Evolutionary conservation across 306 rosid species (phyloP), one percentile per base, ranked within the genome.

Genomic region (Vicia faba): DNA sequence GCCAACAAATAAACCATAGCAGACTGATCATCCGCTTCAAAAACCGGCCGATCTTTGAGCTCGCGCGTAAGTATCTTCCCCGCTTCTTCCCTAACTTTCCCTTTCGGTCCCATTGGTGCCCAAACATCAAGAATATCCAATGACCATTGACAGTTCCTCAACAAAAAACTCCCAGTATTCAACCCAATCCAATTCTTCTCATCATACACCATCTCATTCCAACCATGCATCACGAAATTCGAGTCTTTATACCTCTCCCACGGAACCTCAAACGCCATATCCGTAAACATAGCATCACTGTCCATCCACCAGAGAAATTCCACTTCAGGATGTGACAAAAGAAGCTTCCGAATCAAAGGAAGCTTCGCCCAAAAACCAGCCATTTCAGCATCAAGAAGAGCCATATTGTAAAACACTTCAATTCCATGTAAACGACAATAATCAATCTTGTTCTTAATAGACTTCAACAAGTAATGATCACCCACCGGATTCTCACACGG

Each of bases 301-400:
- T 91, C 97, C 97, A 91, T 91, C 97, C 97, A 91, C 97, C 97
- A 91, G 0, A 91, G 16, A 11, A 88, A 91, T 80, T 91, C 97
- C 2, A 86, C 71, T 54, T 91, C 97, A 0, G 97, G 96, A 1
- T 88, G 96, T 0, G 96, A 86, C 10, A 91, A 49, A 12, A 91
- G 74, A 6, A 91, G 88, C 75, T 84, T 86, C 39, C 95, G 56
- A 49, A 91, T 85, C 84, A 89, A 50, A 0, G 96, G 97, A 11
- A 91, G 88, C 77, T 91, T 91, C 0, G 97, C 91, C 97, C 97
- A 91, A 63, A 88, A 91, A 26, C 97, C 97, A 0, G 96, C 95
- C 96, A 91, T 88, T 75, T 91, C 95, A 3, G 92, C 90, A 41
- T 91, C 97, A 0, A 91, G 72, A 1, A 88, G 86, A 0, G 97